phyloP scores from a whole-genome alignment of 305 asterid species.

The Rubia peregrina region DNA sequence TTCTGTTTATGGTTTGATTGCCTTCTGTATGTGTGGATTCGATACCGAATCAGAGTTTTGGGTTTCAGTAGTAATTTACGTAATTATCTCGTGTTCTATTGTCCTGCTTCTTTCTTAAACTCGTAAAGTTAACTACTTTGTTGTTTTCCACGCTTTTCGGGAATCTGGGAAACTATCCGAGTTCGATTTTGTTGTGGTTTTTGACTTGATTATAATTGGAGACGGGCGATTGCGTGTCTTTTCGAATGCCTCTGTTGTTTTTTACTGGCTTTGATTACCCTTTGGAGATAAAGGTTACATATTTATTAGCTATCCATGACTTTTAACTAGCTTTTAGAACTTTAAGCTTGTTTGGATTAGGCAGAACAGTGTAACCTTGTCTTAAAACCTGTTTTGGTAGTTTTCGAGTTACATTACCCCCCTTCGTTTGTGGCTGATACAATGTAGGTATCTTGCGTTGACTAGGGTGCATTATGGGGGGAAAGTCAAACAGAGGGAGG shows the following conservation, averaged over 20 bases:
- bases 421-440: background rate
- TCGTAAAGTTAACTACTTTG: background rate
- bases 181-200: background rate
- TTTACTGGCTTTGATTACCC: background rate
- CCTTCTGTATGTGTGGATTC: background rate
- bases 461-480: conserved; percentile 11
- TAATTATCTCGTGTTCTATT: background rate
- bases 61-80: background rate
- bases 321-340: background rate
- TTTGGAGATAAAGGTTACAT: background rate
- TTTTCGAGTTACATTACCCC: background rate
- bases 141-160: background rate
- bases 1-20: background rate
- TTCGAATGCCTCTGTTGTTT: background rate
- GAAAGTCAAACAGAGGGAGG: conserved; percentile 16
- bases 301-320: background rate
- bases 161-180: background rate
- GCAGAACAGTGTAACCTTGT: background rate
- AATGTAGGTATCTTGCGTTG: background rate
- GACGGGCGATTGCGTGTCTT: background rate
- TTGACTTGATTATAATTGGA: background rate
- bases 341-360: background rate
- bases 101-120: background rate
- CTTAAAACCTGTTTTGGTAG: background rate
- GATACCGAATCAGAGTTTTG: background rate